Evolutionary conservation across 2,329 filamentous ascomycete species (phyloP).

Genomic region (Huntiella bhutanensis): DNA sequence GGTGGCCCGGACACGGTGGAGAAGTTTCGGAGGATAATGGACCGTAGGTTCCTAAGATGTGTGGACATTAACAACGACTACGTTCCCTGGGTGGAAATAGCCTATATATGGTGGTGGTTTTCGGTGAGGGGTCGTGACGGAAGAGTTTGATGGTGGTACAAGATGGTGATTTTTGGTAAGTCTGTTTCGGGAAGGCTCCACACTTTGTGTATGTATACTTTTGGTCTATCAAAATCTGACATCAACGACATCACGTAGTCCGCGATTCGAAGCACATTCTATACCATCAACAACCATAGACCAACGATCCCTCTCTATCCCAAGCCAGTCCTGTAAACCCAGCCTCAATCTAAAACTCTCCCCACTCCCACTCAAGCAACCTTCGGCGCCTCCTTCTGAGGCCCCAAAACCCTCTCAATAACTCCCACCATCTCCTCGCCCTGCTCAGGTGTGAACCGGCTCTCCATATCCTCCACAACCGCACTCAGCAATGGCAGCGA

Average conservation of each 20-base stretch:
- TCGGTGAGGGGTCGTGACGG: neutral
- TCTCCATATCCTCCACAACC: constrained; percentile 45
- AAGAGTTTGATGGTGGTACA: constrained; percentile 8
- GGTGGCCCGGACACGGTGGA: neutral
- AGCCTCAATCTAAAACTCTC: neutral
- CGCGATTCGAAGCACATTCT: too few relatives aligned
- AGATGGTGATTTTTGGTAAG: neutral
- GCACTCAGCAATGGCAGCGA: constrained; percentile 39
- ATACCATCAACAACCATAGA: too few relatives aligned
- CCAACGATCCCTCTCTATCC: neutral
- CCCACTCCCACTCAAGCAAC: constrained; percentile 12
- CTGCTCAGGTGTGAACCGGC: constrained; percentile 38
- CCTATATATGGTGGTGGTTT: neutral
- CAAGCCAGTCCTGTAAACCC: constrained; percentile 2
- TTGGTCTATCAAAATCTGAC: too few relatives aligned
- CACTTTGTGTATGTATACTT: too few relatives aligned
- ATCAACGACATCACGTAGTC: too few relatives aligned
- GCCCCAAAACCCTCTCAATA: constrained; percentile 38
- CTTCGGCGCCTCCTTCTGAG: constrained; percentile 17
- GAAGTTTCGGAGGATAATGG: too few relatives aligned
- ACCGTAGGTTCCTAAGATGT: too few relatives aligned
- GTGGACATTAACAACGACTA: too few relatives aligned
- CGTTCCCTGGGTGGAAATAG: neutral
- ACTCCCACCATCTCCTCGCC: constrained; percentile 38
- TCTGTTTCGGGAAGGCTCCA: too few relatives aligned